Conservation (phyloP, 2,329 filamentous ascomycete species). For the Trichophyton equinum region DNA sequence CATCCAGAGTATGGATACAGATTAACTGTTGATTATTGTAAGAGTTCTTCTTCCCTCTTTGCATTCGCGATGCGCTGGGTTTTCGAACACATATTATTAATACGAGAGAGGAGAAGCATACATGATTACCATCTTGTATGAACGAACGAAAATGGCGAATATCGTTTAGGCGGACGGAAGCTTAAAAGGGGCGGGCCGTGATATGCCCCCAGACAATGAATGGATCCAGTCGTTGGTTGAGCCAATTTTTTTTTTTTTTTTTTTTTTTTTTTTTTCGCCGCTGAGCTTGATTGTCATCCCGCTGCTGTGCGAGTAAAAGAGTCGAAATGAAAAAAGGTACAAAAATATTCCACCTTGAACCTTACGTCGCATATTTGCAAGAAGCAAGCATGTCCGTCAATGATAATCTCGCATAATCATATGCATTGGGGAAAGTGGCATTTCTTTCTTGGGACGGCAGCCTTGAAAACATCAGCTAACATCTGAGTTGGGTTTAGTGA, state of each 20-base stretch:
- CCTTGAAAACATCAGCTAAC: background rate
- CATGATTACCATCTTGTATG: background rate
- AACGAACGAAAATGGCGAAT: background rate
- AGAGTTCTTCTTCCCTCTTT: background rate
- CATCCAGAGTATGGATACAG: background rate
- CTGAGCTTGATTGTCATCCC: conserved; percentile 1
- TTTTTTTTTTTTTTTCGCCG: background rate
- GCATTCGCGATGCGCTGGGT: background rate
- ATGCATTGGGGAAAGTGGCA: background rate
- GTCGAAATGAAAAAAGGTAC: background rate
- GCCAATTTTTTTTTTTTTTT: background rate
- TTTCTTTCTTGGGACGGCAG: background rate
- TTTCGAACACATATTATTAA: background rate
- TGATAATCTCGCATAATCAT: background rate
- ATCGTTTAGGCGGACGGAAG: background rate
- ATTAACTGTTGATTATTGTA: background rate
- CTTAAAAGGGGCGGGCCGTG: conserved; percentile 1
- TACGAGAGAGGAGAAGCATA: background rate
- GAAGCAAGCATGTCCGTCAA: background rate
- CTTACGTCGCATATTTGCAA: background rate
- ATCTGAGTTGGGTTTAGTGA: background rate
- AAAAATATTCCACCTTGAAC: background rate
- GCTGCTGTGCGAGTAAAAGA: background rate
- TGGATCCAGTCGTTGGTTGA: background rate
- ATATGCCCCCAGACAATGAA: background rate